phyloP scores from a whole-genome alignment of 2,329 filamentous ascomycete species.

The Penicillium sp. region DNA sequence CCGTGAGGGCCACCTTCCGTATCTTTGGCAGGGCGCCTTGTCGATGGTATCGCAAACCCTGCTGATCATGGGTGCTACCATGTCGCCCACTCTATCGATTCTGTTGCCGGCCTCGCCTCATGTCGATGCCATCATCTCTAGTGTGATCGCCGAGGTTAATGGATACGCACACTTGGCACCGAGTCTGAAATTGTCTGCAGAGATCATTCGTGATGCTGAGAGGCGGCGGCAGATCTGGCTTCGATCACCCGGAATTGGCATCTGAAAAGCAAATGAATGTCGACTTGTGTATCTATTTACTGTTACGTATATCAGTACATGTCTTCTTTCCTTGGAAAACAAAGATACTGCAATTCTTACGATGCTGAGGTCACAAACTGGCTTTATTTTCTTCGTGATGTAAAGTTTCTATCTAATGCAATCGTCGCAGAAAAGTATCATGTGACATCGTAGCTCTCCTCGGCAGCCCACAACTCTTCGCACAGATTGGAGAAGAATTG shows the following conservation, averaged over 20 bases:
- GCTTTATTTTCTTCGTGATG: not conserved
- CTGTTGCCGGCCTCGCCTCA: constrained; percentile 60
- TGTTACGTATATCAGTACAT: not conserved
- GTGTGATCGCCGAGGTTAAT: constrained; percentile 74
- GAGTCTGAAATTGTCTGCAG: constrained; percentile 72
- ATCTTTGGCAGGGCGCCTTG: constrained; percentile 81
- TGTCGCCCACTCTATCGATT: constrained; percentile 70
- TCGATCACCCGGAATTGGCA: constrained; percentile 16
- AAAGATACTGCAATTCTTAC: not conserved
- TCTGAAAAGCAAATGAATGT: not conserved
- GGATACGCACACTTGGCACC: constrained; percentile 73
- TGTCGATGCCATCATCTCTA: constrained; percentile 74
- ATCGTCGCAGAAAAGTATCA: not conserved
- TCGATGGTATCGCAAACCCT: constrained; percentile 81
- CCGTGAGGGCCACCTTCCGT: constrained; percentile 80
- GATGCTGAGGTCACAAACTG: not conserved
- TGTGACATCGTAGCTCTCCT: not conserved
- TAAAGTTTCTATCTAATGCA: not conserved
- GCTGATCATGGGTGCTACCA: constrained; percentile 80
- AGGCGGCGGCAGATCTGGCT: constrained; percentile 60
- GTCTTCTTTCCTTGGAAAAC: not conserved
- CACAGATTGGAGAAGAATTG: not conserved
- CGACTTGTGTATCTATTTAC: not conserved
- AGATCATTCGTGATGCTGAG: constrained; percentile 79
- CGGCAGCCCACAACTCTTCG: not conserved